Conservation (phyloP, 768 basidiomycete genomes). For the Boletales sp. region DNA sequence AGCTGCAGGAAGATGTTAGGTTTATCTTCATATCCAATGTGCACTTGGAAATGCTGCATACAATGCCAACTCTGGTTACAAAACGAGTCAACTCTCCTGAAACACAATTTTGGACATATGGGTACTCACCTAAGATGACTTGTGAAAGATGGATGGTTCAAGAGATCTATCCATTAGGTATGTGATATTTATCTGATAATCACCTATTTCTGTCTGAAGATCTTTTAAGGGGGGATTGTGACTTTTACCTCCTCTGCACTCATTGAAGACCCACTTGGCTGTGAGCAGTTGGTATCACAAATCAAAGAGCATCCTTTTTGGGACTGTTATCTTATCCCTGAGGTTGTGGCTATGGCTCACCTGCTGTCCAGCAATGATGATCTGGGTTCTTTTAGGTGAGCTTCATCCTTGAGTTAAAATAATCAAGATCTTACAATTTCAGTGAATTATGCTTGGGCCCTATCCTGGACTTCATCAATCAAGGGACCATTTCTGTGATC, state of each 20-base stretch:
- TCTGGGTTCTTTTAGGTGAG: slow-evolving; percentile 8
- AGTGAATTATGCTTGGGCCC: slow-evolving; percentile 16
- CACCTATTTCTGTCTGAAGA: background rate
- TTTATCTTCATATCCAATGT: slow-evolving; percentile 67
- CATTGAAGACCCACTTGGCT: slow-evolving; percentile 46
- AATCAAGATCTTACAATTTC: background rate
- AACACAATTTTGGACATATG: slow-evolving; percentile 64
- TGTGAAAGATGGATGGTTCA: slow-evolving; percentile 56
- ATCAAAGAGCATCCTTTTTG: slow-evolving; percentile 62
- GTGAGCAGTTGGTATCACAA: slow-evolving; percentile 46
- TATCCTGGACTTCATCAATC: slow-evolving; percentile 37
- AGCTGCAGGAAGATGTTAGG: slow-evolving; percentile 38
- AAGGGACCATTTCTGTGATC: slow-evolving; percentile 53
- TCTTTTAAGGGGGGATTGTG: slow-evolving; percentile 58
- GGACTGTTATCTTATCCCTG: slow-evolving; percentile 64
- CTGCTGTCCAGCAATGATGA: slow-evolving; percentile 6
- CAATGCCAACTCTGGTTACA: slow-evolving; percentile 46
- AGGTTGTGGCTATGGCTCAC: slow-evolving; percentile 49
- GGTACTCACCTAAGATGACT: slow-evolving; percentile 53
- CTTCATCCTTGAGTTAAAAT: background rate
- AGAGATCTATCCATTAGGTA: slow-evolving; percentile 69
- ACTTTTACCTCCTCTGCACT: slow-evolving; percentile 68
- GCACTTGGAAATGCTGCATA: slow-evolving; percentile 46
- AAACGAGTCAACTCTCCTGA: slow-evolving; percentile 43
- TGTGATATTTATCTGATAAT: slow-evolving; percentile 10